Evolutionary conservation across 768 basidiomycete genomes (phyloP).

Genomic region (Tylopilus cervinicoccineus): DNA sequence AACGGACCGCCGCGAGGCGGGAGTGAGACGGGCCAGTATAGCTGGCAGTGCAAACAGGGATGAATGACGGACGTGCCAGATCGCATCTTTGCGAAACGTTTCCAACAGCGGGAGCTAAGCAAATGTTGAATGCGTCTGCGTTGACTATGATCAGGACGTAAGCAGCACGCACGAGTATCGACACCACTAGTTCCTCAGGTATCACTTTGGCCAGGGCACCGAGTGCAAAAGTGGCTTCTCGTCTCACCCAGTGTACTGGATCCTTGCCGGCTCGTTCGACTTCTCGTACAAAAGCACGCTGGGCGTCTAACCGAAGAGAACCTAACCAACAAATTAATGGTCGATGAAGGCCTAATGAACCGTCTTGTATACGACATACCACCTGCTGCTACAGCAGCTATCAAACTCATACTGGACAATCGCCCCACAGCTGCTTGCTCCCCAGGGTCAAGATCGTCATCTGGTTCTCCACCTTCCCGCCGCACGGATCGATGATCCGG

Average conservation of each 20-base stretch:
- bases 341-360: slow-evolving; percentile 6
- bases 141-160: slow-evolving; percentile 2
- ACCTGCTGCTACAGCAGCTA: slow-evolving; percentile 81
- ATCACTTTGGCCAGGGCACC: slow-evolving; percentile 87
- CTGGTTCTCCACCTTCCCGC: slow-evolving; percentile 25
- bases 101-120: slow-evolving; percentile 78
- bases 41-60: slow-evolving; percentile 83
- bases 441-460: slow-evolving; percentile 39
- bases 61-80: slow-evolving; percentile 85
- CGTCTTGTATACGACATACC: slow-evolving; percentile 41
- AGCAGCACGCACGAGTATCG: slow-evolving; percentile 49
- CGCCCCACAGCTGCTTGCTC: slow-evolving; percentile 84
- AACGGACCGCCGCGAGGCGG: slow-evolving; percentile 52
- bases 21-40: slow-evolving; percentile 62
- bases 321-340: slow-evolving; percentile 35
- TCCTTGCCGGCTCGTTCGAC: slow-evolving; percentile 65
- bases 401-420: slow-evolving; percentile 88
- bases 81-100: slow-evolving; percentile 57
- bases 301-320: slow-evolving; percentile 49
- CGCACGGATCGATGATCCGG: slow-evolving; percentile 13
- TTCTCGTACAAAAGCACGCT: slow-evolving; percentile 67
- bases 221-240: slow-evolving; percentile 85
- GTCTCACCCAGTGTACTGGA: slow-evolving; percentile 71
- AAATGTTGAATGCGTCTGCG: slow-evolving; percentile 4
- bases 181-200: slow-evolving; percentile 65